Percentiles rank a stretch among this genome's conserved stretches.
Conservation (phyloP, 2,329 filamentous ascomycete genomes). For the Diaporthe amygdali region DNA sequence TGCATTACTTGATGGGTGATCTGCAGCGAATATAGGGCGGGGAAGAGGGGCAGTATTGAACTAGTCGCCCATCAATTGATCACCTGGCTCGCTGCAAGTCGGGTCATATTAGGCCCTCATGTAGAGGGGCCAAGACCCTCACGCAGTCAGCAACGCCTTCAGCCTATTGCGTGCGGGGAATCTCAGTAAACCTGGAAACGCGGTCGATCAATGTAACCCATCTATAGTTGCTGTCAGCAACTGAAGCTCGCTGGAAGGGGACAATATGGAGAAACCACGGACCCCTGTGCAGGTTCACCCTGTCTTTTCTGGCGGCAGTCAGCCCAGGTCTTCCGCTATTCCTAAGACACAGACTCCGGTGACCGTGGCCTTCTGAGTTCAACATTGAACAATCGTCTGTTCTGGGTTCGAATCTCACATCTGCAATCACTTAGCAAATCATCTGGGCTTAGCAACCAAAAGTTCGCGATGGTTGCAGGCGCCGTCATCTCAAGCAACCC, state of each 20-base stretch:
- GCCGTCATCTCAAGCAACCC: slow-evolving; percentile 30
- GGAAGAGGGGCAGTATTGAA: background rate
- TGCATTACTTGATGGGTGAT: background rate
- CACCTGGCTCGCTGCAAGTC: background rate
- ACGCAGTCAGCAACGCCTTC: background rate
- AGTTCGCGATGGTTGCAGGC: slow-evolving; percentile 25
- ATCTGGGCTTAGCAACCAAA: background rate
- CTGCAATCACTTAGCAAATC: too few relatives aligned
- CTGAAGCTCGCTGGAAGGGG: background rate
- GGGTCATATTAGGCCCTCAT: background rate
- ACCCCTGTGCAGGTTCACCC: background rate
- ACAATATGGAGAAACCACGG: background rate
- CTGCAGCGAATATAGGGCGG: background rate
- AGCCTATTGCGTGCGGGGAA: background rate
- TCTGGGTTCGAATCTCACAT: background rate
- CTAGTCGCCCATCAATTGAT: background rate
- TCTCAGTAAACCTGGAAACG: background rate
- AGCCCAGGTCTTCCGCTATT: background rate
- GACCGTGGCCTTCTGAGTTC: background rate
- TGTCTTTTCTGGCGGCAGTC: background rate
- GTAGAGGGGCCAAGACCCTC: slow-evolving; percentile 12
- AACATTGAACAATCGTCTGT: background rate
- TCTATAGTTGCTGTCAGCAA: background rate
- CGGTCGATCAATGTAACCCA: background rate
- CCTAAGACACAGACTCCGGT: background rate